Conservation (phyloP, 2,329 filamentous ascomycete species). For the Cladophialophora yegresii region DNA sequence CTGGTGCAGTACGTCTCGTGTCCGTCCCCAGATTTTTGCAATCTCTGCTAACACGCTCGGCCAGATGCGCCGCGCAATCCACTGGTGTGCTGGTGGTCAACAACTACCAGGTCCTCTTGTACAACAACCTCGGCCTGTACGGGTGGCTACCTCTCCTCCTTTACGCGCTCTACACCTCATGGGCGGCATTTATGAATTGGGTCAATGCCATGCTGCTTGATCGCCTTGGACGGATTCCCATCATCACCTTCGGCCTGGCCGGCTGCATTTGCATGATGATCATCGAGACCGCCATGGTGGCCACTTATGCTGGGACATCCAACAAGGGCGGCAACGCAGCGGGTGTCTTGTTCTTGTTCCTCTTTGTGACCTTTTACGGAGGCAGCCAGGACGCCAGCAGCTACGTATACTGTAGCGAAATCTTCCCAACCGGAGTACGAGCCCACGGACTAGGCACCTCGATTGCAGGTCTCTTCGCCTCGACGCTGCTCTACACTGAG, state of each 20-base stretch:
- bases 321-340: slow-evolving; percentile 42
- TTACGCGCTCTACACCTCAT: slow-evolving; percentile 48
- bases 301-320: slow-evolving; percentile 40
- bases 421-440: slow-evolving; percentile 46
- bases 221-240: slow-evolving; percentile 43
- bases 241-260: slow-evolving; percentile 47
- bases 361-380: slow-evolving; percentile 46
- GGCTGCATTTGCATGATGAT: slow-evolving; percentile 45
- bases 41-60: slow-evolving; percentile 41
- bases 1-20: slow-evolving; percentile 35
- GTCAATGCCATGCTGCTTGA: slow-evolving; percentile 46
- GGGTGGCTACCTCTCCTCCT: slow-evolving; percentile 48
- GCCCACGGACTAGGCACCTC: slow-evolving; percentile 21
- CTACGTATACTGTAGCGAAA: slow-evolving; percentile 51
- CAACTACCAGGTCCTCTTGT: slow-evolving; percentile 48
- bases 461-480: slow-evolving; percentile 20
- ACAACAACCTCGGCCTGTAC: slow-evolving; percentile 42
- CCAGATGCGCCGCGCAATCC: slow-evolving; percentile 38
- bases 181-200: slow-evolving; percentile 44
- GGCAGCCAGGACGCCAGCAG: slow-evolving; percentile 51
- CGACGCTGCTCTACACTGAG: slow-evolving; percentile 24
- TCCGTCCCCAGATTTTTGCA: slow-evolving; percentile 34
- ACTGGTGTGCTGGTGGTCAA: slow-evolving; percentile 37
- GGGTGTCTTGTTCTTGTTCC: slow-evolving; percentile 46
- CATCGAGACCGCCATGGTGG: slow-evolving; percentile 43